phyloP scores from a whole-genome alignment of 2,329 filamentous ascomycete species.

The Neopestalotiopsis clavispora region DNA sequence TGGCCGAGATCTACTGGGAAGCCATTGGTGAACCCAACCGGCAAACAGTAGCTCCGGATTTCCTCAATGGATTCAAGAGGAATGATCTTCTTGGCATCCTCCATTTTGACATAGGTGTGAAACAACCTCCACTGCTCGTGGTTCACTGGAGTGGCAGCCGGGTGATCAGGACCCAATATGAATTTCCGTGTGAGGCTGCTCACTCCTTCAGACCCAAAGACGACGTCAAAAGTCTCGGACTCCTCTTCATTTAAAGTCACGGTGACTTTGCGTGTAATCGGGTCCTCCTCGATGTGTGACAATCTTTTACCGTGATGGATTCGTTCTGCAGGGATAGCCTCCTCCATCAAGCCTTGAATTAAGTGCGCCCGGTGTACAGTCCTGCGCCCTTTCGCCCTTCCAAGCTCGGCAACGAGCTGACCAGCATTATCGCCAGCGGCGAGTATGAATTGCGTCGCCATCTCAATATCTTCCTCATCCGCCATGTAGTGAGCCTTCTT shows the following conservation, averaged over 20 bases:
- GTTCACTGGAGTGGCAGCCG: constrained; percentile 16
- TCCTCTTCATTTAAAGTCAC: constrained; percentile 15
- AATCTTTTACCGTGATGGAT: constrained; percentile 13
- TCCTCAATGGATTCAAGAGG: constrained; percentile 21
- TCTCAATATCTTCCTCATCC: constrained; percentile 22
- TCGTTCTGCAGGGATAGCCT: constrained; percentile 12
- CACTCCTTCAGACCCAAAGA: constrained; percentile 20
- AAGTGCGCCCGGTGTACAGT: constrained; percentile 24
- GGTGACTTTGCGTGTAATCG: not conserved
- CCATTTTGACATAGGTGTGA: constrained; percentile 17
- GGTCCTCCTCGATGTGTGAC: not conserved
- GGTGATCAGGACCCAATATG: constrained; percentile 17
- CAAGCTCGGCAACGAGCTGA: constrained; percentile 23
- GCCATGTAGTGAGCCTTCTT: constrained; percentile 25
- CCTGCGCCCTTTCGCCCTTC: constrained; percentile 21
- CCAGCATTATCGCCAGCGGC: constrained; percentile 19
- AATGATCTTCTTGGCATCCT: constrained; percentile 18
- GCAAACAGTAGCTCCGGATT: constrained; percentile 22
- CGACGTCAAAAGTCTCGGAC: constrained; percentile 13
- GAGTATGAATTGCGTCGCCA: constrained; percentile 25
- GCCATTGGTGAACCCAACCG: constrained; percentile 24
- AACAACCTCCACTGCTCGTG: constrained; percentile 20
- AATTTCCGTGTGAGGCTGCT: constrained; percentile 14
- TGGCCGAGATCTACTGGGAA: constrained; percentile 22
- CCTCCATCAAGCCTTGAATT: constrained; percentile 22